Evolutionary conservation across 2,329 filamentous ascomycete genomes (phyloP).

Genomic region (Sclerotinia trifoliorum): DNA sequence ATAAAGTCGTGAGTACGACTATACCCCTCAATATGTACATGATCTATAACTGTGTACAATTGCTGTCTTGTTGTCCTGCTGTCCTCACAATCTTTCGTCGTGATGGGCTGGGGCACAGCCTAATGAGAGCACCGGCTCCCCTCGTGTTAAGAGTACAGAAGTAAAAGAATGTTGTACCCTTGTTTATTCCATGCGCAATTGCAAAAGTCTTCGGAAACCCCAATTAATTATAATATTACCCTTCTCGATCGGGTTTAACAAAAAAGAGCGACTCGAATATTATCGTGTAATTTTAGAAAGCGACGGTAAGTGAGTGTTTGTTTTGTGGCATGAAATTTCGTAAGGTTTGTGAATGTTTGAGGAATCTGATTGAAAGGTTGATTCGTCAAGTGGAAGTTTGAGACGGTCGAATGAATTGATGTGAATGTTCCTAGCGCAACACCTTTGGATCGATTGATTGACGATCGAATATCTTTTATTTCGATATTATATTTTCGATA

Average conservation of each 20-base stretch:
- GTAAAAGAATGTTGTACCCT: background rate
- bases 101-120: conserved; percentile 13
- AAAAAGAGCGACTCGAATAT: background rate
- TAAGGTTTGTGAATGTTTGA: background rate
- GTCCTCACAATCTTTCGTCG: conserved; percentile 11
- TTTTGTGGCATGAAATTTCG: background rate
- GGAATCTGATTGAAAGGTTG: background rate
- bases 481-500: no score
- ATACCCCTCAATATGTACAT: conserved; percentile 35
- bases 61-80: conserved; percentile 4
- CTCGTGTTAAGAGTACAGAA: background rate
- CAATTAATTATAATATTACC: background rate
- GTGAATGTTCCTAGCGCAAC: background rate
- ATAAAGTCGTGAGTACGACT: conserved; percentile 29
- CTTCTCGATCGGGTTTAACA: background rate
- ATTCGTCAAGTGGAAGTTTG: background rate
- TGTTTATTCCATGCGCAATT: background rate
- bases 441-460: background rate
- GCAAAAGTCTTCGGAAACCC: background rate
- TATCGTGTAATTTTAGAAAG: background rate
- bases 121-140: conserved; percentile 1
- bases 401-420: background rate
- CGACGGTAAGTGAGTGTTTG: background rate
- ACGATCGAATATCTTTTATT: no score
- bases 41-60: conserved; percentile 21